Conservation (phyloP, 2,329 filamentous ascomycete genomes). For the Penicillium occitanis region DNA sequence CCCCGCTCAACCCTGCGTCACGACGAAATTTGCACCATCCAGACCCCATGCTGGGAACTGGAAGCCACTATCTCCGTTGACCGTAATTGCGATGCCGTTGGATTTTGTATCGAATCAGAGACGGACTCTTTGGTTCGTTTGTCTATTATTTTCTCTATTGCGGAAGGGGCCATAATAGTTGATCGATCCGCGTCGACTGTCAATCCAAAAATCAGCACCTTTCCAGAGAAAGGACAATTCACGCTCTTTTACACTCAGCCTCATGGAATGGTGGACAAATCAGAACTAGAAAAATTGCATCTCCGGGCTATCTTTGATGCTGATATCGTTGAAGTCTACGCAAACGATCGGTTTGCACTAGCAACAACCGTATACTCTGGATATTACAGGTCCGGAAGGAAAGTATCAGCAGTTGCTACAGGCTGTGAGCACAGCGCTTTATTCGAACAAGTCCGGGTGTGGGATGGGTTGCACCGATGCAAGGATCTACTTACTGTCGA, state of each 20-base stretch:
- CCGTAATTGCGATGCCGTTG: too few relatives aligned
- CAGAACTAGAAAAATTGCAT: slow-evolving; percentile 3
- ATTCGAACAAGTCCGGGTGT: neutral
- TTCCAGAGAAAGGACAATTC: neutral
- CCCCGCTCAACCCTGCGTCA: too few relatives aligned
- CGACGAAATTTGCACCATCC: too few relatives aligned
- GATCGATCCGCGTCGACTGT: too few relatives aligned
- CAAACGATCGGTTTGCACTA: slow-evolving; percentile 18
- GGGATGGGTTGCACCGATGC: neutral
- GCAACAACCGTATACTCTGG: neutral
- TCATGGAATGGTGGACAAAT: neutral
- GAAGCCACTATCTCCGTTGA: too few relatives aligned
- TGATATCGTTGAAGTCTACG: slow-evolving; percentile 16
- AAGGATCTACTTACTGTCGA: slow-evolving; percentile 1
- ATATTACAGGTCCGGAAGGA: neutral
- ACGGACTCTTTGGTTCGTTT: too few relatives aligned
- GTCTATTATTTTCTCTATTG: too few relatives aligned
- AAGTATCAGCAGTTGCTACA: neutral
- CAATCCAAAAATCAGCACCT: neutral
- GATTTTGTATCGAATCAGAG: too few relatives aligned
- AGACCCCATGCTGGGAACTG: too few relatives aligned
- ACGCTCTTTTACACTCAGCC: neutral
- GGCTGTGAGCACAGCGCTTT: too few relatives aligned
- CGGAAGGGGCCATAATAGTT: too few relatives aligned
- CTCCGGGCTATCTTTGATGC: slow-evolving; percentile 9